These are phyloP conservation scores for Boletus pseudo-olivaceus DNA, from an alignment of 768 basidiomycete genomes.

Conservation along the genomic window DNA sequence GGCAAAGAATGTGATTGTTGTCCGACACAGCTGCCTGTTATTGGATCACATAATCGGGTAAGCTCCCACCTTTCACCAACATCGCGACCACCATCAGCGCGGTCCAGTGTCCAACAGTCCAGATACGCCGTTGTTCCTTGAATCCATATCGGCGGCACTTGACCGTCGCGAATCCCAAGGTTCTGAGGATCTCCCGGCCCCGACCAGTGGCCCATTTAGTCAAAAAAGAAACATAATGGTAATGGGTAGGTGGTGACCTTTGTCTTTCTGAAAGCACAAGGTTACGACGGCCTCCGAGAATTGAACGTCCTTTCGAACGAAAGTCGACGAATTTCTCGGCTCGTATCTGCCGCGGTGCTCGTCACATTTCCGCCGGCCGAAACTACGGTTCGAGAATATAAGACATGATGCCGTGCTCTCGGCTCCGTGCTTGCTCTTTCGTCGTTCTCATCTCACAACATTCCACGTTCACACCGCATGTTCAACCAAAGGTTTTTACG, in stretches of 20 bases:
- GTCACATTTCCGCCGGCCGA: background rate
- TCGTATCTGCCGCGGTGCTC: background rate
- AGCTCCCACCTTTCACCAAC: background rate
- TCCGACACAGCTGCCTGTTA: background rate
- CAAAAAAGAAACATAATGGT: background rate
- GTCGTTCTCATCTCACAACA: too few relatives aligned
- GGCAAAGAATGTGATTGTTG: background rate
- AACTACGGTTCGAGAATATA: background rate
- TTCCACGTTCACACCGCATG: background rate
- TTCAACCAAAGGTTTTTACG: too few relatives aligned
- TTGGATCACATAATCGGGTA: conserved; percentile 12
- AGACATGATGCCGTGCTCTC: background rate
- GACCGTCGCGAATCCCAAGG: background rate
- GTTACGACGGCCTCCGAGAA: too few relatives aligned
- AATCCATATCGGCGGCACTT: background rate
- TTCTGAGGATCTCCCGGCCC: background rate
- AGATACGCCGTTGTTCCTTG: background rate
- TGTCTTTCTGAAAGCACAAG: background rate
- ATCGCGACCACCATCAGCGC: background rate
- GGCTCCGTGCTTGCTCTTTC: too few relatives aligned
- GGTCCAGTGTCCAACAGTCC: background rate
- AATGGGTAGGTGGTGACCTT: background rate
- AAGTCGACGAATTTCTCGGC: background rate
- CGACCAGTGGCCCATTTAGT: background rate
- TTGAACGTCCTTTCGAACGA: background rate